These are phyloP conservation scores for Alternaria dauci DNA, from an alignment of 2,329 filamentous ascomycete genomes.

Conservation along the genomic window DNA sequence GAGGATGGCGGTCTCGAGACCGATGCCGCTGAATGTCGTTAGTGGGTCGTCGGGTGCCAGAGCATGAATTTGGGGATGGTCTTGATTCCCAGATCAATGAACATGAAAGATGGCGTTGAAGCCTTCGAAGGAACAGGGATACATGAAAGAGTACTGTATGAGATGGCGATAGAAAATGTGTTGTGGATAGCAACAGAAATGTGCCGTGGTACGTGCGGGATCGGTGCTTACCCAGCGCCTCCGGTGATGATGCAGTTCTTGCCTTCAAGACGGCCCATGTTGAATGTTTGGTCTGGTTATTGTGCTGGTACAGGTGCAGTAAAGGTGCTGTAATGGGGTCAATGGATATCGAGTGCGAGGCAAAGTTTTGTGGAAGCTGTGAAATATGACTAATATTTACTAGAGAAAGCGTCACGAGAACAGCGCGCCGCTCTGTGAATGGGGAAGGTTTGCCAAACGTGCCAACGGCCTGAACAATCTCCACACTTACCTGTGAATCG, in stretches of 20 bases:
- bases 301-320: conserved; percentile 8
- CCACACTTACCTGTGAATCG: conserved; percentile 19
- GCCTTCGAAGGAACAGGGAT: neutral
- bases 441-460: conserved; percentile 25
- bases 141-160: neutral
- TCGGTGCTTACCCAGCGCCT: conserved; percentile 75
- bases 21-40: conserved; percentile 74
- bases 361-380: conserved; percentile 33
- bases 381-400: conserved; percentile 46
- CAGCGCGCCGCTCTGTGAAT: conserved; percentile 17
- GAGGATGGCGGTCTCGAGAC: conserved; percentile 88
- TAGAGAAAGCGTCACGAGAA: conserved; percentile 27
- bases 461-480: conserved; percentile 3
- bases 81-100: neutral
- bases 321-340: conserved; percentile 17
- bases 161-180: conserved; percentile 2
- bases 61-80: neutral
- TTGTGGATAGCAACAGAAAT: neutral
- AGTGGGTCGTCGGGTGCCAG: conserved; percentile 15
- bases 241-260: conserved; percentile 82
- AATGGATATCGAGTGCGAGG: conserved; percentile 17
- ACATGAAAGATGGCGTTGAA: neutral
- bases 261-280: conserved; percentile 64
- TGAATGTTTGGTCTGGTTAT: conserved; percentile 34
- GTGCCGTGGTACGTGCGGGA: neutral